These are phyloP conservation scores for Ascochyta pisi DNA, from an alignment of 2,329 filamentous ascomycete species.

Conservation along the genomic window DNA sequence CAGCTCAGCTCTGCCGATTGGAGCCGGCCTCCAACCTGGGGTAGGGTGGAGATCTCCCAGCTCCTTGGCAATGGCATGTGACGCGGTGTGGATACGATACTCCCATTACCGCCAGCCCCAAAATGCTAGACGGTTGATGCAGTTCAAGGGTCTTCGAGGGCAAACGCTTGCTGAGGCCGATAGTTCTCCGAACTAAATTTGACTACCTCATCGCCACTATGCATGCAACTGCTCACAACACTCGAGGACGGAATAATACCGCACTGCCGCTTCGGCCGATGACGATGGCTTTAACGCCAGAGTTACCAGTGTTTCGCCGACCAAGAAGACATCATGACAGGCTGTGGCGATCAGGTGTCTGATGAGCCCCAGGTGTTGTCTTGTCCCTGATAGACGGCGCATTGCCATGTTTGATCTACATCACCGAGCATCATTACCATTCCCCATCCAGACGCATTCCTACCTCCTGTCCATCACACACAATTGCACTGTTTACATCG, in stretches of 20 bases:
- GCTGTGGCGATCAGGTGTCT: background rate
- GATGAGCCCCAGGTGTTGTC: background rate
- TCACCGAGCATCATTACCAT: background rate
- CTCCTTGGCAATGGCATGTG: constrained; percentile 7
- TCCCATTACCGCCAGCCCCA: background rate
- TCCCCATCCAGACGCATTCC: background rate
- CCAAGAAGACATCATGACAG: background rate
- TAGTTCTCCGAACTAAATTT: background rate
- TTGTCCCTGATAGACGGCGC: background rate
- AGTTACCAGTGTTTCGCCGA: background rate
- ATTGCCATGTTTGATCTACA: background rate
- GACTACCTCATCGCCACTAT: background rate
- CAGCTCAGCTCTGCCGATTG: constrained; percentile 19
- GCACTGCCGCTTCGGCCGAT: constrained; percentile 3
- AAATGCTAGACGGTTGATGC: background rate
- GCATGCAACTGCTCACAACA: background rate
- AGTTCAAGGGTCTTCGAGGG: background rate
- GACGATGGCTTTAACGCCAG: background rate
- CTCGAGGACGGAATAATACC: constrained; percentile 1
- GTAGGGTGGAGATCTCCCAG: constrained; percentile 5
- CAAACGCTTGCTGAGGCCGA: background rate
- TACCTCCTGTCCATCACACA: background rate
- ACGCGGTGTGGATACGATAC: background rate
- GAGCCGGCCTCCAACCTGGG: constrained; percentile 19
- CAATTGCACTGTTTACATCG: background rate